Percentiles rank a stretch among this genome's conserved stretches.
These are phyloP conservation scores for Trichodelitschia bisporula DNA, from an alignment of 495 filamentous ascomycete species.

Conservation along the genomic window DNA sequence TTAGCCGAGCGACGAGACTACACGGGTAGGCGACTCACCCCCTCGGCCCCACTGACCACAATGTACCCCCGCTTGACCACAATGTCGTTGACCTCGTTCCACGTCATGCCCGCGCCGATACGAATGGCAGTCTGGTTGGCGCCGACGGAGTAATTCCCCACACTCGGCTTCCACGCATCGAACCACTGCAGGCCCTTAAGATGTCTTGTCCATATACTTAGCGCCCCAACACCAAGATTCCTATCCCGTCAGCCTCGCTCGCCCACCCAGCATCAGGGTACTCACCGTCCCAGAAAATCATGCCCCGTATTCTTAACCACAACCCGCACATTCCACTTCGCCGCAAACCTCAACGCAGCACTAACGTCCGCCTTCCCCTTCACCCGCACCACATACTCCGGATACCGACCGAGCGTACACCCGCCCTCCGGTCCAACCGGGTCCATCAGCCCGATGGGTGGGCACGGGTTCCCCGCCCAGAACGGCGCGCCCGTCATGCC, in stretches of 20 bases:
- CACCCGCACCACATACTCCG: not conserved
- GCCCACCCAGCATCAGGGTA: not conserved
- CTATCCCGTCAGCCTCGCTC: not conserved
- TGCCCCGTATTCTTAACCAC: not conserved
- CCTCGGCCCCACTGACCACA: not conserved
- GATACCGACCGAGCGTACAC: no score
- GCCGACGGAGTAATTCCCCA: not conserved
- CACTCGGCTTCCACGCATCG: not conserved
- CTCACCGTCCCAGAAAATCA: not conserved
- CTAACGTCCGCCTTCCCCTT: not conserved
- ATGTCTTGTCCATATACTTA: not conserved
- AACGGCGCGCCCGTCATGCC: no score
- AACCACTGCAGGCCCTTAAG: not conserved
- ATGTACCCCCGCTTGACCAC: not conserved
- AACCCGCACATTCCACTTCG: not conserved
- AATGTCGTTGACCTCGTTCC: not conserved
- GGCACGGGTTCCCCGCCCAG: no score
- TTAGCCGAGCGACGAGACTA: not conserved
- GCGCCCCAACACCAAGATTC: not conserved
- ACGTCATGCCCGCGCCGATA: not conserved
- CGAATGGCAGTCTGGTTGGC: not conserved
- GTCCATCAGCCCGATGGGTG: no score
- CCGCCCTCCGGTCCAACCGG: no score
- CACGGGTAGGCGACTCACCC: not conserved
- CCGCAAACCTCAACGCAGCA: not conserved